phyloP scores from a whole-genome alignment of 352 stramenopile genomes.

The Phytopythium oedochilum region DNA sequence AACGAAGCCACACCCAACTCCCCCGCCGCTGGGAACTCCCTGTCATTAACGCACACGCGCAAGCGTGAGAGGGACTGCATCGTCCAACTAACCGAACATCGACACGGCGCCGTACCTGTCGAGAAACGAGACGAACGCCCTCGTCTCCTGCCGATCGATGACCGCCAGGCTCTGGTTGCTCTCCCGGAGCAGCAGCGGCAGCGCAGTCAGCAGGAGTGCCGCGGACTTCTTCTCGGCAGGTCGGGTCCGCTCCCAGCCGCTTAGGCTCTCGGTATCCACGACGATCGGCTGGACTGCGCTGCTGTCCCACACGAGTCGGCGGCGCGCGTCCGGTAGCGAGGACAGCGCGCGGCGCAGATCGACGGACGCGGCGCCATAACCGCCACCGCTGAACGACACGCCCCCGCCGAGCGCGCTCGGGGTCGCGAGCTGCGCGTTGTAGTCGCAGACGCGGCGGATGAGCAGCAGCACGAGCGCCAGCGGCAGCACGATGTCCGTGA shows the following conservation, averaged over 20 bases:
- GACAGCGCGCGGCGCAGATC: not conserved
- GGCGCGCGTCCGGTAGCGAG: not conserved
- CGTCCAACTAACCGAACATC: too few relatives aligned
- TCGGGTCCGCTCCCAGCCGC: not conserved
- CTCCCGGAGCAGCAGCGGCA: conserved; percentile 50
- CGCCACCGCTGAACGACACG: not conserved
- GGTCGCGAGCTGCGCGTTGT: conserved; percentile 35
- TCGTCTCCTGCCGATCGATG: conserved; percentile 44
- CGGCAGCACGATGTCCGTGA: conserved; percentile 67
- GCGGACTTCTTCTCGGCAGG: conserved; percentile 6
- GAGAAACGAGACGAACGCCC: conserved; percentile 44
- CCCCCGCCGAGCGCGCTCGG: not conserved
- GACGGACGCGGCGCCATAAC: not conserved
- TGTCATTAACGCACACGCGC: conserved; percentile 9
- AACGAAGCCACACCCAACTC: conserved; percentile 46
- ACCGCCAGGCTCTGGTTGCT: conserved; percentile 53
- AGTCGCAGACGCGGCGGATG: conserved; percentile 48
- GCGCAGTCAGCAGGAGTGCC: conserved; percentile 36
- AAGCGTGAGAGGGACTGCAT: not conserved
- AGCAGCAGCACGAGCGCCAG: conserved; percentile 53
- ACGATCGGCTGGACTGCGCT: not conserved
- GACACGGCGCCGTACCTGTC: conserved; percentile 15
- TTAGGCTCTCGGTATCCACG: not conserved
- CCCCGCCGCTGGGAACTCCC: conserved; percentile 30
- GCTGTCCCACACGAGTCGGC: not conserved